phyloP scores from a whole-genome alignment of 805 yeast genomes.

The Spathaspora hagerdaliae region DNA sequence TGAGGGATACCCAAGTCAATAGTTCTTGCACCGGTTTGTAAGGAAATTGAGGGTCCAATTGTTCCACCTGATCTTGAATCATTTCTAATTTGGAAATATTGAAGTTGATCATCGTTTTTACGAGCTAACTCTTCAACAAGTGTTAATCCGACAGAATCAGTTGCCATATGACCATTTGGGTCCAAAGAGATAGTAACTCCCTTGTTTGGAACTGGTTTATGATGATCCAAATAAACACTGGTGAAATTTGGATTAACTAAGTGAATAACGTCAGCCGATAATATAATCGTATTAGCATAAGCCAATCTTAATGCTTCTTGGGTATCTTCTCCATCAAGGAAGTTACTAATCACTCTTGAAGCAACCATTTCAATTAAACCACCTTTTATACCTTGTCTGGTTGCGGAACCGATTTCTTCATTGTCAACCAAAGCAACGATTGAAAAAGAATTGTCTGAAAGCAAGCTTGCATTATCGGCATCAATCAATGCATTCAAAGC shows the following conservation, averaged over 20 bases:
- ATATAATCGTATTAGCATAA: constrained; percentile 71
- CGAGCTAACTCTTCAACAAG: constrained; percentile 68
- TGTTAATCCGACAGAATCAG: constrained; percentile 71
- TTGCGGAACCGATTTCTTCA: constrained; percentile 80
- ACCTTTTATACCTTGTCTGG: constrained; percentile 81
- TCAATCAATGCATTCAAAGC: constrained; percentile 59
- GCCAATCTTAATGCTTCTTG: constrained; percentile 33
- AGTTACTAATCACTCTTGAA: constrained; percentile 44
- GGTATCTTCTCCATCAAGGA: constrained; percentile 17
- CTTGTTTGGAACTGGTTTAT: constrained; percentile 74
- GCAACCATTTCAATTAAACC: constrained; percentile 66
- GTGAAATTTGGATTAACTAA: constrained; percentile 75
- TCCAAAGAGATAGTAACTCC: constrained; percentile 72
- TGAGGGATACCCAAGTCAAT: constrained; percentile 82
- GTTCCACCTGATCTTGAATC: constrained; percentile 86
- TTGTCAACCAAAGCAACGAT: constrained; percentile 69
- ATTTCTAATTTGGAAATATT: constrained; percentile 83
- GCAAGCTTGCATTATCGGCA: constrained; percentile 19
- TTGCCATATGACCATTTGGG: constrained; percentile 80
- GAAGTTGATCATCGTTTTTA: constrained; percentile 59
- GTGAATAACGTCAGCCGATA: constrained; percentile 84
- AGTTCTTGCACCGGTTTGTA: constrained; percentile 68
- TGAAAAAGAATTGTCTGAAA: constrained; percentile 39
- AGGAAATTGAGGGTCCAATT: constrained; percentile 69
- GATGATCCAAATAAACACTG: constrained; percentile 67